Conservation (phyloP, 768 basidiomycete species). For the Macrolepiota fuliginosa region DNA sequence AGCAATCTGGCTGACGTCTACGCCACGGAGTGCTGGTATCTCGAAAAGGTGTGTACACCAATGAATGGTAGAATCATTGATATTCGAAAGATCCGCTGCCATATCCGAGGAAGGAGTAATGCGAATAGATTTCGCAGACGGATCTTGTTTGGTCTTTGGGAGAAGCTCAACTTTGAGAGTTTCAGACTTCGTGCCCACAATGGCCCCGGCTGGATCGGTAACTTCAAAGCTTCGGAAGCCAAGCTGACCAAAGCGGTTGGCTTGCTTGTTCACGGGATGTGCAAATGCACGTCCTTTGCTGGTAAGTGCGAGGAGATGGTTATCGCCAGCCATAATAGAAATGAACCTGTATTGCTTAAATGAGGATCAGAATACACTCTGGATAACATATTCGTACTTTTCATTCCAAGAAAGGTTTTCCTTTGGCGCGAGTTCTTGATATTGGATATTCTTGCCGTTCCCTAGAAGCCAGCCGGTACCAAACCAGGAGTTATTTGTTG, state of each 20-base stretch:
- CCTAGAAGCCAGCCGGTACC: constrained; percentile 58
- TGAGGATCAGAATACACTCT: neutral
- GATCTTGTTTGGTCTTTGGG: constrained; percentile 53
- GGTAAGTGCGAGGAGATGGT: constrained; percentile 72
- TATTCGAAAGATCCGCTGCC: constrained; percentile 28
- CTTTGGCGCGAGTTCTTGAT: constrained; percentile 58
- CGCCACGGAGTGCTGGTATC: constrained; percentile 66
- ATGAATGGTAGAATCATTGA: constrained; percentile 44
- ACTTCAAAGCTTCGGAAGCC: constrained; percentile 69
- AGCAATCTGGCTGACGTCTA: constrained; percentile 66
- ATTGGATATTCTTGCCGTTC: constrained; percentile 49
- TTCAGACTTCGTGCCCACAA: constrained; percentile 23
- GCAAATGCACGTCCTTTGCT: constrained; percentile 75
- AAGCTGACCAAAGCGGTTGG: constrained; percentile 82
- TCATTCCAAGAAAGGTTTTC: constrained; percentile 62
- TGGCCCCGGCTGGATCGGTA: constrained; percentile 28
- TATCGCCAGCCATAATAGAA: constrained; percentile 69
- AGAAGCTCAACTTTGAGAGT: constrained; percentile 50
- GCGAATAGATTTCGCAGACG: constrained; percentile 43
- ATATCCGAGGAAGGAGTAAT: constrained; percentile 23
- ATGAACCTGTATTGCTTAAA: constrained; percentile 47
- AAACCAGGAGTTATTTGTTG: constrained; percentile 58
- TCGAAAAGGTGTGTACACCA: constrained; percentile 75
- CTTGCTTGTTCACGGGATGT: constrained; percentile 69
- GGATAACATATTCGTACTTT: constrained; percentile 39